These are phyloP conservation scores for Rhodotorula toruloides DNA, from an alignment of 768 basidiomycete species.

Conservation along the genomic window DNA sequence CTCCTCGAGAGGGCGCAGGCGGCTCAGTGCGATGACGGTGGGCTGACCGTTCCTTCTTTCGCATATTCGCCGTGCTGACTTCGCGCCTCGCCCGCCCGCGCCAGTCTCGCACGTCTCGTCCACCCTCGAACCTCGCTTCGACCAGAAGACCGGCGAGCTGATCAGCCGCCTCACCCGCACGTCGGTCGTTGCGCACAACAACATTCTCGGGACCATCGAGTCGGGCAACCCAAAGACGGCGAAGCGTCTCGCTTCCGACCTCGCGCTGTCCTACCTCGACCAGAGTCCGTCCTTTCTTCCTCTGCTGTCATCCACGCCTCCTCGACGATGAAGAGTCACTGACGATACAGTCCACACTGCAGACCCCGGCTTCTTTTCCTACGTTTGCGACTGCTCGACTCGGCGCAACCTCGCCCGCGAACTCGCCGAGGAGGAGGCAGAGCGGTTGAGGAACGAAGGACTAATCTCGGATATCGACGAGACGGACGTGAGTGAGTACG, in stretches of 20 bases:
- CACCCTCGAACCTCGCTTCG: conserved; percentile 2
- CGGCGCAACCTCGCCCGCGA: background rate
- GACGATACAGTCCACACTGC: background rate
- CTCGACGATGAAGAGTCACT: too few species aligned
- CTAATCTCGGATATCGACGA: background rate
- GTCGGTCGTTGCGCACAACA: conserved; percentile 11
- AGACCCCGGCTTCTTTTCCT: conserved; percentile 18
- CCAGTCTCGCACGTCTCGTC: conserved; percentile 20
- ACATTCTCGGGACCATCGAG: background rate
- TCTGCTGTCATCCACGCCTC: background rate
- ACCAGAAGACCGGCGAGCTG: conserved; percentile 3
- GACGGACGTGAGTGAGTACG: background rate
- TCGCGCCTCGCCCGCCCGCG: too few species aligned
- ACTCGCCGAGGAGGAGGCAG: background rate
- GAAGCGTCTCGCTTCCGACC: conserved; percentile 3
- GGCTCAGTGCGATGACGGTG: conserved; percentile 7
- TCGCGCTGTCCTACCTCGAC: conserved; percentile 5
- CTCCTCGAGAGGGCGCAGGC: conserved; percentile 17
- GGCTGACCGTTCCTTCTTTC: background rate
- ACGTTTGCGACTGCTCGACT: background rate
- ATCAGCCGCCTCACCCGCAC: background rate
- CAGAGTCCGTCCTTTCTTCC: conserved; percentile 1
- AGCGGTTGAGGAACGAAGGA: background rate
- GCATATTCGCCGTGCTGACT: too few species aligned
- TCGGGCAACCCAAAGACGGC: conserved; percentile 12